Base-by-base conservation (phyloP, 805 yeast species). In the Starmerella kuoi region DNA sequence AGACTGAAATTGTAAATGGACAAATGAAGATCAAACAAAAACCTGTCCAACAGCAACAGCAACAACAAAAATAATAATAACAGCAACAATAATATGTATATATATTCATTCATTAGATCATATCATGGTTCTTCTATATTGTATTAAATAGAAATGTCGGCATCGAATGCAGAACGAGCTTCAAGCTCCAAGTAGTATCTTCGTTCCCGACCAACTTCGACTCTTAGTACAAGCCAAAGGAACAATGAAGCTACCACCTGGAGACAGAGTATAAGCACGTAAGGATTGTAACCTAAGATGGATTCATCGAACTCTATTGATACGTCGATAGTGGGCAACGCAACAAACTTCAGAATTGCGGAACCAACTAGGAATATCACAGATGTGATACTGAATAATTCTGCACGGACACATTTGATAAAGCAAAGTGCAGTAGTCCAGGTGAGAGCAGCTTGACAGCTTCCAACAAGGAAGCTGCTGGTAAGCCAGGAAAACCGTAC, bases 1-100 rank as follows among this genome's bases (percentile, higher is more conserved):
- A 84, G 55, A 74, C 84, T 0, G 74, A 78, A 30, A 70, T 87
- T 7, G 67, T 67, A 2, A 74, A 79, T 47, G 96, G 96, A 4
- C 74, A 79, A 46, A 72, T 86, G 0, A 60, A 66, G 19, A 56
- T 85, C 31, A 73, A 73, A 46, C 28, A 11, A 59, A 58, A 28
- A 50, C 60, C 25, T n/a, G 18, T 9, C n/a, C 2, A 23, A 31
- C 27, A 2, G 35, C 6, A 17, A 7, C 4, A 14, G 28, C 7
- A 5, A 22, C 8, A 5, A 22, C 28, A n/a, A n/a, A n/a, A n/a
- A n/a, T n/a, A n/a, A n/a, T n/a, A n/a, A n/a, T n/a, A n/a, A n/a
- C n/a, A n/a, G n/a, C n/a, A n/a, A n/a, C n/a, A n/a, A n/a, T n/a
- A n/a, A n/a, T n/a, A n/a, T n/a, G n/a, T 23, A 20, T 35, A 7